phyloP scores from a whole-genome alignment of 2,329 filamentous ascomycete genomes.

The Biscogniauxia sp. region DNA sequence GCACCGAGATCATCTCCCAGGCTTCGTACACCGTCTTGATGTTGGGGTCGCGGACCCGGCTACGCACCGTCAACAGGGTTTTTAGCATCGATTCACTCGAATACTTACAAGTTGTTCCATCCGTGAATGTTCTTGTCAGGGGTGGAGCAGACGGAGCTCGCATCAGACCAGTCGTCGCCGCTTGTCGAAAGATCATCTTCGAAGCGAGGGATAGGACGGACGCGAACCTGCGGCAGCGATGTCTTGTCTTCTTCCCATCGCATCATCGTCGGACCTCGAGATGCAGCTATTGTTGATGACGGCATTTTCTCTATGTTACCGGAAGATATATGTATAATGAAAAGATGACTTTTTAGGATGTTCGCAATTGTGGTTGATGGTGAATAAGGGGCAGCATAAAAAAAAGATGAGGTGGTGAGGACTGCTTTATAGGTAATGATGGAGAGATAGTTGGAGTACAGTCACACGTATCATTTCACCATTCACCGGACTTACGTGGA shows the following conservation, averaged over 20 bases:
- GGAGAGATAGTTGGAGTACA: too few species aligned
- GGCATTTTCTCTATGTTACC: background rate
- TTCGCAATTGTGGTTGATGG: too few species aligned
- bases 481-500: too few species aligned
- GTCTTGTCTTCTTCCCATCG: background rate
- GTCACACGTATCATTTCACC: too few species aligned
- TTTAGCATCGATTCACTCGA: background rate
- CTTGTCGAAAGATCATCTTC: background rate
- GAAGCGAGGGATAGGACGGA: background rate
- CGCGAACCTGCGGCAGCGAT: background rate
- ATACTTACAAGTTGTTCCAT: background rate
- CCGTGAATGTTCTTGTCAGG: background rate
- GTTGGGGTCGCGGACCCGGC: background rate
- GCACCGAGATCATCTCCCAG: slow-evolving; percentile 12
- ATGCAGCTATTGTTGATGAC: background rate
- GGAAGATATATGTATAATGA: too few species aligned
- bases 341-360: too few species aligned
- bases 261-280: background rate
- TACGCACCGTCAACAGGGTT: background rate
- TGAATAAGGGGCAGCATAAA: too few species aligned
- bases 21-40: slow-evolving; percentile 6
- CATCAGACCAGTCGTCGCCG: background rate
- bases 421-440: too few species aligned
- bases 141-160: background rate
- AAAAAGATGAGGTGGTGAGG: too few species aligned